Evolutionary conservation across 1,284 basidiomycete species (phyloP), one percentile per base, ranked within the genome.

Genomic region (Entoloma clypeatum): DNA sequence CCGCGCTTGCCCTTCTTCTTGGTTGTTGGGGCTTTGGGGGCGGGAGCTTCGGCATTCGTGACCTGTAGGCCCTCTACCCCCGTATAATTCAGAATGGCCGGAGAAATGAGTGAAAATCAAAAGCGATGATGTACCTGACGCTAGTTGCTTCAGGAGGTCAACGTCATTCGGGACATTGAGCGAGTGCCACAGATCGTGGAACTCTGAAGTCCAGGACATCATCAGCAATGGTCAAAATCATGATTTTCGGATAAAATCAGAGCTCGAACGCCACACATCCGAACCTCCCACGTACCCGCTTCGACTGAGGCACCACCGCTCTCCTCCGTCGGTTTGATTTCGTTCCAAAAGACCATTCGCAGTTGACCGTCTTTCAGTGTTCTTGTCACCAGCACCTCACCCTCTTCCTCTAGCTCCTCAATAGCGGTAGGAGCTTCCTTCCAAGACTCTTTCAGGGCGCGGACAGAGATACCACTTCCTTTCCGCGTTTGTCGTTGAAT

Each of bases 331-430:
- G 81, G 77, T 51, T 86, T 86, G 32, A 93, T 75, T 58, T 92
- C 90, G 55, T 95, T 94, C 81, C 86, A 92, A 56, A 92, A 94
- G 0, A 93, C 92, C 77, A 89, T 87, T 47, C 85, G 78, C 60
- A 89, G 68, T 54, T 88, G 82, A 0, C 86, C 87, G 51, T 92
- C 91, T 52, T 88, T 90, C 39, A 78, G 69, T 0, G 90, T 90
- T 22, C 91, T 72, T 19, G 88, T 90, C 7, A 92, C 87, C 35
- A 92, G 71, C 0, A 94, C 87, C 46, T 93, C 82, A 0, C 92
- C 88, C 51, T 92, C 88, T 56, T 86, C 79, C 58, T 90, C 89
- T 7, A 92, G 71, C 59, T 92, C 88, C 56, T 92, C 87, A 32
- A 92, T 83, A 0, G 85, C 87, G 40, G 72, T 67, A 1, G 83